Base-by-base conservation (phyloP, 768 basidiomycete genomes). In the Mycena galopus region DNA sequence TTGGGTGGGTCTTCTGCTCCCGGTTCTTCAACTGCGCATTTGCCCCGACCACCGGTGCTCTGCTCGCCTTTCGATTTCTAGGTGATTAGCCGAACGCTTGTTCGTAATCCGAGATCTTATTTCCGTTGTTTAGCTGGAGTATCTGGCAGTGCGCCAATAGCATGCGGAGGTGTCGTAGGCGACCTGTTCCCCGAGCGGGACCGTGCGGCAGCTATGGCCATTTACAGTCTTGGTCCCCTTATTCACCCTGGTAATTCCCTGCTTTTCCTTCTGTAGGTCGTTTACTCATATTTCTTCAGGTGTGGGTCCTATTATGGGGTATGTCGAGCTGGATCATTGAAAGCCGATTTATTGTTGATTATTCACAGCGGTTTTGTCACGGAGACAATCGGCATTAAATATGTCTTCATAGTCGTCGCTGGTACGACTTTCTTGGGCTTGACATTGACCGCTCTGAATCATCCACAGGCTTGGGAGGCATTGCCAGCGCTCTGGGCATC, bases 41-140 rank as follows among this genome's bases (percentile, higher is more conserved):
- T 73, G 82, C 90, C 10, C 88, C 88, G 5, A 87, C 76, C 29
- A 80, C 82, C 3, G 80, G 75, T 4, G 65, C 81, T 4, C 81
- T 92, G 33, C 85, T 91, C 32, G 86, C 77, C 0, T 89, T 92
- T 77, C 90, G 90, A 19, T 85, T 91, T 71, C 77, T 92, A 1
- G 77, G 91, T 90, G 72, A 27, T 86, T 82, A 21, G 25, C n/a
- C 58, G 3, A 11, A 3, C 44, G n/a, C 17, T 37, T 58, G 17
- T n/a, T 29, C 63, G 14, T 44, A n/a, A 47, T 47, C 30, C 25
- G 61, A 3, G 70, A 51, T 61, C 27, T 62, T 8, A 51, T 6
- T n/a, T 23, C 35, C 37, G n/a, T 21, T 21, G 30, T 37, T 17
- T 32, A 90, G 90, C 84, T 72, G 91, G 90, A 0, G 84, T 89